These are phyloP conservation scores for Lactarius psammicola DNA, from an alignment of 768 basidiomycete genomes.

Conservation along the genomic window DNA sequence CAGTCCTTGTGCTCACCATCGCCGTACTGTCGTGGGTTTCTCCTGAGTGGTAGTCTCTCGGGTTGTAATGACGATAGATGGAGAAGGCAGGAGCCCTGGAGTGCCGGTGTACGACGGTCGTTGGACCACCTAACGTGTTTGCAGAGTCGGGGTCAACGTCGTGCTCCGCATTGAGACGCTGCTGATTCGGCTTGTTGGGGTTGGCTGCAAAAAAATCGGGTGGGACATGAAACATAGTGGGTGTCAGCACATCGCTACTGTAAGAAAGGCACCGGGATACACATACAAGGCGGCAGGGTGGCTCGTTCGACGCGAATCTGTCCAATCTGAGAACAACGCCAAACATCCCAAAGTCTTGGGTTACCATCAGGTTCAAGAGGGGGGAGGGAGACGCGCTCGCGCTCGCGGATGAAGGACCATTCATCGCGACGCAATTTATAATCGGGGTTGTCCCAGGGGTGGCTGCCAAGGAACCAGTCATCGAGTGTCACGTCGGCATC, in stretches of 20 bases:
- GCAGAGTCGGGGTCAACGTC: conserved; percentile 48
- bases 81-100: conserved; percentile 79
- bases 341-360: conserved; percentile 23
- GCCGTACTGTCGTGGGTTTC: conserved; percentile 24
- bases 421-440: conserved; percentile 10
- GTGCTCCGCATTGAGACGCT: conserved; percentile 63
- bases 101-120: conserved; percentile 75
- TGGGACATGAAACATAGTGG: conserved; percentile 5
- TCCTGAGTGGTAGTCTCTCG: conserved; percentile 30
- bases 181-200: conserved; percentile 58
- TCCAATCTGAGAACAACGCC: conserved; percentile 40
- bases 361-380: conserved; percentile 19
- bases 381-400: conserved; percentile 1
- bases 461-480: no score
- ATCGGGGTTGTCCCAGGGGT: no score
- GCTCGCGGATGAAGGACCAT: conserved; percentile 21
- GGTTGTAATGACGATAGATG: conserved; percentile 61
- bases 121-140: conserved; percentile 52
- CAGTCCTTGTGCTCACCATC: conserved; percentile 27
- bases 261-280: neutral
- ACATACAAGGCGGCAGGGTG: conserved; percentile 24
- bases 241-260: neutral
- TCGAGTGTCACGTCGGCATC: no score
- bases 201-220: conserved; percentile 40
- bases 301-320: conserved; percentile 29